These are phyloP conservation scores for Exophiala mesophila DNA, from an alignment of 2,329 filamentous ascomycete species.

Conservation along the genomic window DNA sequence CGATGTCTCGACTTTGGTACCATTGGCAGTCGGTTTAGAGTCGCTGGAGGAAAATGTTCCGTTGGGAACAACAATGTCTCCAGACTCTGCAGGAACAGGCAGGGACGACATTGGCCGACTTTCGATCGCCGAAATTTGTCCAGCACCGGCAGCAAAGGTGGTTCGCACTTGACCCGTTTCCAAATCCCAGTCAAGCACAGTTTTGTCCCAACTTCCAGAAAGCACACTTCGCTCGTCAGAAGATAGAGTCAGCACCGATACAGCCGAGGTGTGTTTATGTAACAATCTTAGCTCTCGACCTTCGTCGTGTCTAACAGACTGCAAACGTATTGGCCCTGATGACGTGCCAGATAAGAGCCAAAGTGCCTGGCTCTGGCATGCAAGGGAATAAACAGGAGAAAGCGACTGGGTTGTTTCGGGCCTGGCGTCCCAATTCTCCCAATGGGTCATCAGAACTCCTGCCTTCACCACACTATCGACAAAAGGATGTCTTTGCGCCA, in stretches of 20 bases:
- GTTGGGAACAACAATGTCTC: slow-evolving; percentile 50
- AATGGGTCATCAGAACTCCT: slow-evolving; percentile 90
- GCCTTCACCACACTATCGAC: slow-evolving; percentile 97
- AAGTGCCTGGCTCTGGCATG: slow-evolving; percentile 80
- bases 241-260: slow-evolving; percentile 77
- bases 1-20: slow-evolving; percentile 38
- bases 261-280: slow-evolving; percentile 80
- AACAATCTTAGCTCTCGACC: slow-evolving; percentile 81
- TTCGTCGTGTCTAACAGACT: slow-evolving; percentile 90
- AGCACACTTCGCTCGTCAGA: slow-evolving; percentile 82
- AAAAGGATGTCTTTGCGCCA: slow-evolving; percentile 92
- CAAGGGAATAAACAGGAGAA: slow-evolving; percentile 89
- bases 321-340: slow-evolving; percentile 85
- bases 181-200: slow-evolving; percentile 88
- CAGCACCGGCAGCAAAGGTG: slow-evolving; percentile 68
- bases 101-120: slow-evolving; percentile 70
- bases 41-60: slow-evolving; percentile 77
- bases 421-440: slow-evolving; percentile 87
- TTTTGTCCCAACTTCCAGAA: slow-evolving; percentile 96
- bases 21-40: slow-evolving; percentile 54
- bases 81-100: slow-evolving; percentile 68
- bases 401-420: slow-evolving; percentile 19
- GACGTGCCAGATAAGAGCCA: slow-evolving; percentile 91
- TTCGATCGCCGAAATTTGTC: slow-evolving; percentile 86
- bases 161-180: slow-evolving; percentile 75